Conservation (phyloP, 768 basidiomycete species). For the Coprinopsis cinerea region DNA sequence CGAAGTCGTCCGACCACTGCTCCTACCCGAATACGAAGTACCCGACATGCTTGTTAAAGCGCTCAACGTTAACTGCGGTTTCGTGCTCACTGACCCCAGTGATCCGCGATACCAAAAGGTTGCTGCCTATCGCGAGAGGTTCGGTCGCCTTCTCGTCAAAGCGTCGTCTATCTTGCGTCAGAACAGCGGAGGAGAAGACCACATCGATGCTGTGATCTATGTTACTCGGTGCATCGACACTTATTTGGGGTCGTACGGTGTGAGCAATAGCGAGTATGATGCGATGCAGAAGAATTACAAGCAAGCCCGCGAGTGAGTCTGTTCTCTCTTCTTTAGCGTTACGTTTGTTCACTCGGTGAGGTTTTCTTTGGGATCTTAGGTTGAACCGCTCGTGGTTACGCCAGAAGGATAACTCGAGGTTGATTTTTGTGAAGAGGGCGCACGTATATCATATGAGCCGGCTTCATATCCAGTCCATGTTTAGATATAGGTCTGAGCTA, state of each 20-base stretch:
- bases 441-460: conserved; percentile 74
- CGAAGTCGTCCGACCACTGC: conserved; percentile 48
- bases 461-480: conserved; percentile 71
- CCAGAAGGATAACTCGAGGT: conserved; percentile 72
- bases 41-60: conserved; percentile 64
- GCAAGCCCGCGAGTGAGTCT: conserved; percentile 54
- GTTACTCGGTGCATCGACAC: conserved; percentile 72
- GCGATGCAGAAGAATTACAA: conserved; percentile 61
- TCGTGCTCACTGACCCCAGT: conserved; percentile 63
- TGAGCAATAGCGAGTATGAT: conserved; percentile 53
- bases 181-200: conserved; percentile 66
- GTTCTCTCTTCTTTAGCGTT: not conserved
- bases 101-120: conserved; percentile 74
- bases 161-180: conserved; percentile 63
- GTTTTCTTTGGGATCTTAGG: conserved; percentile 25
- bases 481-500: conserved; percentile 66
- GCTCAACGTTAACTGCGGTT: conserved; percentile 67
- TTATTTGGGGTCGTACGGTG: conserved; percentile 66
- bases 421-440: conserved; percentile 72
- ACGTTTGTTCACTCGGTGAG: not conserved
- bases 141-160: conserved; percentile 60
- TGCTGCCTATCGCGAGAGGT: conserved; percentile 48
- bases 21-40: conserved; percentile 58
- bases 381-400: conserved; percentile 60
- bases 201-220: conserved; percentile 77